Percentiles rank a stretch among this genome's conserved stretches.
These are phyloP conservation scores for Salvia miltiorrhiza DNA, from an alignment of 257 asterid genomes.

Conservation along the genomic window DNA sequence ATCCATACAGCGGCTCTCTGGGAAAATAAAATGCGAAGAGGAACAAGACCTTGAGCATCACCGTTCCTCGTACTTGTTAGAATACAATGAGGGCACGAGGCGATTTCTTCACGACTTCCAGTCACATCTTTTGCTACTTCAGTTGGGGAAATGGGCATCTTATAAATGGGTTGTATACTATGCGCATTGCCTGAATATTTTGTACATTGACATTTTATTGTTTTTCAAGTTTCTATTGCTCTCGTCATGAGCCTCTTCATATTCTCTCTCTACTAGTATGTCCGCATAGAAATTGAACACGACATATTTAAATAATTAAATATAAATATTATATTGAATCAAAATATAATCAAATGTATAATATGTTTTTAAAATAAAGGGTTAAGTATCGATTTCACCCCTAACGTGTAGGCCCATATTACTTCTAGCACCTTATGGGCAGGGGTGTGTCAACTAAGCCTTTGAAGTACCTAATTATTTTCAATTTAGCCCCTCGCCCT, in stretches of 20 bases:
- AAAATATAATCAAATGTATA: no score
- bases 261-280: no score
- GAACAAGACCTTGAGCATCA: background rate
- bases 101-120: background rate
- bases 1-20: background rate
- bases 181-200: background rate
- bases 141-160: slow-evolving; percentile 1
- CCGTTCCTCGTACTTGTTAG: background rate
- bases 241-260: background rate
- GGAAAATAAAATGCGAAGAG: slow-evolving; percentile 20
- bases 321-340: no score
- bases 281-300: no score
- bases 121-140: background rate
- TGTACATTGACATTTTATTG: slow-evolving; percentile 14
- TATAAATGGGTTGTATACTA: slow-evolving; percentile 8
- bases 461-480: no score
- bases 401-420: no score
- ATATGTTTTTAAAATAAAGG: no score
- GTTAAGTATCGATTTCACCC: no score
- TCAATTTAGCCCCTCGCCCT: no score
- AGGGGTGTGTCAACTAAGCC: no score
- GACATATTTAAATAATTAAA: no score
- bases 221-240: background rate
- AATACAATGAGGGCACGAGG: background rate
- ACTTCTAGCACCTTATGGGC: no score